A percentile compares a stretch with the other conserved stretches of the same genome.
Conservation (phyloP, 306 rosid genomes). For the Ochetophila trinervis region DNA sequence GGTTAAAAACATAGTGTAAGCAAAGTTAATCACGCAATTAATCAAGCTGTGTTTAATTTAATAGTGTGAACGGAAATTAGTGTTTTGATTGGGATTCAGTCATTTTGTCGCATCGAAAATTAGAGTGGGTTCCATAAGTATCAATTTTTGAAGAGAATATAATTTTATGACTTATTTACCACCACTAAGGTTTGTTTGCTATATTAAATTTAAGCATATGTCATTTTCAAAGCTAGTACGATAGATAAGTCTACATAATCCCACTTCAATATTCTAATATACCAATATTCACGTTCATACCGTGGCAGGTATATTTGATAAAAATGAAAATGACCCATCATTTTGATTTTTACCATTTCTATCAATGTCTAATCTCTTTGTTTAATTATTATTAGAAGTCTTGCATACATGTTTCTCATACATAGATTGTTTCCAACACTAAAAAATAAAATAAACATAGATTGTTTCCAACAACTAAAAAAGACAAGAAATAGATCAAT, state of each 20-base stretch:
- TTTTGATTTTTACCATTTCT: too few relatives aligned
- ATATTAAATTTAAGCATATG: conserved; percentile 3
- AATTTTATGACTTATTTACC: neutral
- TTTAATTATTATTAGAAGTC: too few relatives aligned
- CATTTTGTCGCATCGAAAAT: conserved; percentile 5
- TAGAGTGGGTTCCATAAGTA: conserved; percentile 21
- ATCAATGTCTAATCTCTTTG: too few relatives aligned
- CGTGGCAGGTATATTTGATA: too few relatives aligned
- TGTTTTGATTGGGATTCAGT: conserved; percentile 9
- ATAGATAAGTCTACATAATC: neutral
- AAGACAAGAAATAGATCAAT: too few relatives aligned
- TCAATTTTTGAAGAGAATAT: conserved; percentile 11
- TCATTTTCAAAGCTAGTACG: conserved; percentile 1
- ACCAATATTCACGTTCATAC: too few relatives aligned
- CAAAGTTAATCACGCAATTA: conserved; percentile 13
- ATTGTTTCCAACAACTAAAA: too few relatives aligned
- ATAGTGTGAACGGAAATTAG: conserved; percentile 5
- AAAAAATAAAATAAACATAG: too few relatives aligned
- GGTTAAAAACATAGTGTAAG: neutral
- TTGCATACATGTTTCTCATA: too few relatives aligned
- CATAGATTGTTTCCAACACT: too few relatives aligned
- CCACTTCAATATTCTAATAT: too few relatives aligned
- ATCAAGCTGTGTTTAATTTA: conserved; percentile 9
- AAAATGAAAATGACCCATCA: too few relatives aligned
- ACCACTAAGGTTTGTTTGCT: conserved; percentile 15